Percentiles rank a stretch among this genome's conserved stretches.
phyloP scores from a whole-genome alignment of 164 flowering plant genomes.

The Vitis labrusca region DNA sequence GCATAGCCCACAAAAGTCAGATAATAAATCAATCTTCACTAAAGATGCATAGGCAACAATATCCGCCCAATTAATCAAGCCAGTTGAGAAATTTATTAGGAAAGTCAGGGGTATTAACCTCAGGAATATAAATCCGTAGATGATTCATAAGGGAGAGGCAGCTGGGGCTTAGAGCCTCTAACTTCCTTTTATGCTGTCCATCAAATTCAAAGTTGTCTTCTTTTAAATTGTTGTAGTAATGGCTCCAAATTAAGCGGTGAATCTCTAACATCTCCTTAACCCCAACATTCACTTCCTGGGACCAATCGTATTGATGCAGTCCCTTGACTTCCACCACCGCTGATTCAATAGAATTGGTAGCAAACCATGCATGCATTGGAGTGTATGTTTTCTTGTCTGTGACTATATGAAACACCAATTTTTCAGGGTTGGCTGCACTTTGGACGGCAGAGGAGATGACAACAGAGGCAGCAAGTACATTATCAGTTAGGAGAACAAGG shows the following conservation, averaged over 20 bases:
- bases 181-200: conserved; percentile 17
- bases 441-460: conserved; percentile 54
- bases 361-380: conserved; percentile 86
- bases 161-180: conserved; percentile 49
- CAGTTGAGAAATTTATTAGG: not conserved
- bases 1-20: conserved; percentile 24
- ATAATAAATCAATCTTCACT: conserved; percentile 10
- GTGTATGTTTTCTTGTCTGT: conserved; percentile 83
- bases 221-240: conserved; percentile 30
- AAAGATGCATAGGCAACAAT: not conserved
- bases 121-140: conserved; percentile 63
- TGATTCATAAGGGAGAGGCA: conserved; percentile 54
- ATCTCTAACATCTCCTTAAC: conserved; percentile 53
- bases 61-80: not conserved
- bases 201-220: conserved; percentile 21
- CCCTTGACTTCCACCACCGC: conserved; percentile 78
- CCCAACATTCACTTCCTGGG: conserved; percentile 43
- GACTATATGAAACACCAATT: conserved; percentile 65
- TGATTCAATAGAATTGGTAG: conserved; percentile 41
- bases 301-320: conserved; percentile 75
- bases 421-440: conserved; percentile 48
- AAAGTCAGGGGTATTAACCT: conserved; percentile 39
- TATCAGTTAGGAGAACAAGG: conserved; percentile 65
- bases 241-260: conserved; percentile 40
- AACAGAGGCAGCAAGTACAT: conserved; percentile 74